Base-by-base conservation (phyloP, 164 flowering plant genomes). In the Magnolia sinica region DNA sequence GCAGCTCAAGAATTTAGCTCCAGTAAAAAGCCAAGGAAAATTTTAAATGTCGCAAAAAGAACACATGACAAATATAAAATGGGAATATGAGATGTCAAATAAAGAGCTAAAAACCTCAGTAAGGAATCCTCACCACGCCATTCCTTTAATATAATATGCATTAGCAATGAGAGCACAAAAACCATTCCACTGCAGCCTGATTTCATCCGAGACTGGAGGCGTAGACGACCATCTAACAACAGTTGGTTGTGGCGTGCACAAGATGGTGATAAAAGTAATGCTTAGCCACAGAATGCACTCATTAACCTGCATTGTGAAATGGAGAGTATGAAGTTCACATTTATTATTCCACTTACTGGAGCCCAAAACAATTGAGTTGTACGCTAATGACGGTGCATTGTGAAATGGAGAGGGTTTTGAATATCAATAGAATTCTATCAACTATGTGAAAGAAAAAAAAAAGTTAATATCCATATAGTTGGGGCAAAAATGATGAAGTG, bases 171-270 rank as follows among this genome's bases (percentile, higher is more conserved):
- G 85, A 71, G 94, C 91, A 81, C 99, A 96, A 76, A 93, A 96
- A 72, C 99, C 98, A 84, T 88, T 91, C 99, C 99, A 93, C 59
- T 87, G 87, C 70, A 78, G 81, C 83, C 80, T 76, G 76, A 85
- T 82, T 76, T 89, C 93, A 69, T 89, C 89, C 7, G 98, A 90
- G 31, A 93, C 96, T 6, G 99, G 90, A 71, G 98, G 82, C 6
- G 91, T 83, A 14, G 95, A 82, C 45, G 99, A 96, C 99, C 98
- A 96, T 77, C 99, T 84, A 50, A 96, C 91, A 50, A 96, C 74
- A 3, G 99, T 96, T 76, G 98, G 98, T 77, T 93, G 98, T 11
- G 98, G 99, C 16, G 99, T 96, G 73, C 98, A 96, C 81, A 93
- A 77, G 79, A 96, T 96, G 71, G 99, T 93, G 77, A 96, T 93